Base-by-base conservation (phyloP, 1,139 yeast species). In the Hanseniaspora uvarum region DNA sequence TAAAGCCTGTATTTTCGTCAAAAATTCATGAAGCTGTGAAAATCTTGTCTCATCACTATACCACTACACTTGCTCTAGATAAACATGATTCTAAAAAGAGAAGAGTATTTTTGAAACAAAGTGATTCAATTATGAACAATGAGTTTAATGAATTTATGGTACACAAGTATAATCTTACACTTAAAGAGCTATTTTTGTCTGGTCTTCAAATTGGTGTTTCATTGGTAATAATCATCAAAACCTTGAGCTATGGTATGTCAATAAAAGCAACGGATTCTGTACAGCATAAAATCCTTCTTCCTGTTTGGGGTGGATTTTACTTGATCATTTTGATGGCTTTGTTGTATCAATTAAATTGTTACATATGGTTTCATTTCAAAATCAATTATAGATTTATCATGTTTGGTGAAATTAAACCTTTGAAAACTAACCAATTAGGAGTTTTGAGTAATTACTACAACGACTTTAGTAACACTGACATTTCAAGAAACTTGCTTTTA, bases 261-360 rank as follows among this genome's bases (percentile, higher is more conserved):
- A 50, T 50, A 18, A 62, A 69, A 16, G 55, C 65, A 1, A 21
- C 64, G 0, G 54, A 57, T 10, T 68, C 71, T 0, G 65, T 67
- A 2, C 64, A 77, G 16, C 77, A 79, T 1, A 70, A 68, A 48
- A 82, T 69, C 57, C 64, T 89, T 56, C 68, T 92, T 48, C 97
- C 94, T 62, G 75, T 92, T 4, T 92, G 96, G 95, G 96, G 83
- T 5, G 97, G 97, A 1, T 87, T 87, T 65, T 78, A 88, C 59
- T 64, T 88, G 55, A 67, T 83, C 5, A 72, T 77, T 44, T 61
- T 88, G 18, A 75, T 83, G 62, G 69, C 81, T 14, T 61, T 83
- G 19, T 68, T 87, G 12, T 82, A 89, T 64, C 81, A 82, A 10
- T 57, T 85, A 39, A 81, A 86, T 64, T 79, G 94, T 64, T 70